Conservation (phyloP, 352 stramenopile genomes). For the Elongisporangium undulatum region DNA sequence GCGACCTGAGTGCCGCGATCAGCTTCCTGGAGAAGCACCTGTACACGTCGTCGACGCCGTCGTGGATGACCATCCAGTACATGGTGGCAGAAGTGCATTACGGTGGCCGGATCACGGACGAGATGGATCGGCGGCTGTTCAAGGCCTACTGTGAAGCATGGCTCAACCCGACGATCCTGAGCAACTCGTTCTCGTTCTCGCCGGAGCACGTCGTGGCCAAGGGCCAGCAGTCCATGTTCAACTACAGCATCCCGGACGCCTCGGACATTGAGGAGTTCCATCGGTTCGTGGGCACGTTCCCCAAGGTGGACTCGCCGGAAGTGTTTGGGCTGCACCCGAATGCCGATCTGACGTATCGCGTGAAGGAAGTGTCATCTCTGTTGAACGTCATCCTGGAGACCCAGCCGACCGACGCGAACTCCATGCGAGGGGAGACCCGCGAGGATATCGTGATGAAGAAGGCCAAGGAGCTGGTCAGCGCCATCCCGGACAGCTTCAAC, state of each 20-base stretch:
- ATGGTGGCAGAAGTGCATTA: slow-evolving; percentile 85
- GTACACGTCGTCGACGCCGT: slow-evolving; percentile 45
- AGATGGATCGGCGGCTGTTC: slow-evolving; percentile 73
- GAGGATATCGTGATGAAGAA: slow-evolving; percentile 66
- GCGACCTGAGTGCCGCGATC: slow-evolving; percentile 58
- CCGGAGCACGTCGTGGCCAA: slow-evolving; percentile 42
- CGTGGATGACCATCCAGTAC: slow-evolving; percentile 75
- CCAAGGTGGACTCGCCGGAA: slow-evolving; percentile 72
- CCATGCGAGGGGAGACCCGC: slow-evolving; percentile 29
- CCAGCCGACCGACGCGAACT: slow-evolving; percentile 49
- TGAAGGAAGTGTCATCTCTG: slow-evolving; percentile 68
- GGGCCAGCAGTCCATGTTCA: slow-evolving; percentile 24
- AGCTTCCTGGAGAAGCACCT: slow-evolving; percentile 73
- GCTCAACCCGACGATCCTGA: slow-evolving; percentile 60
- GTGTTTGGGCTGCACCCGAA: slow-evolving; percentile 82
- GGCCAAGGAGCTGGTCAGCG: slow-evolving; percentile 40
- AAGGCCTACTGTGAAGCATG: slow-evolving; percentile 70
- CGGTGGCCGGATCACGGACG: slow-evolving; percentile 74
- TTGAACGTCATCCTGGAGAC: slow-evolving; percentile 63
- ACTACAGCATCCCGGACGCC: slow-evolving; percentile 35
- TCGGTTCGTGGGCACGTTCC: slow-evolving; percentile 52
- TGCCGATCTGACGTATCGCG: slow-evolving; percentile 69
- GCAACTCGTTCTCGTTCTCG: slow-evolving; percentile 62
- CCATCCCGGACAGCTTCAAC: slow-evolving; percentile 42
- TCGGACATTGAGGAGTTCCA: slow-evolving; percentile 60